Evolutionary conservation across 441 rosid species (phyloP).

Genomic region (Adansonia gregorii): DNA sequence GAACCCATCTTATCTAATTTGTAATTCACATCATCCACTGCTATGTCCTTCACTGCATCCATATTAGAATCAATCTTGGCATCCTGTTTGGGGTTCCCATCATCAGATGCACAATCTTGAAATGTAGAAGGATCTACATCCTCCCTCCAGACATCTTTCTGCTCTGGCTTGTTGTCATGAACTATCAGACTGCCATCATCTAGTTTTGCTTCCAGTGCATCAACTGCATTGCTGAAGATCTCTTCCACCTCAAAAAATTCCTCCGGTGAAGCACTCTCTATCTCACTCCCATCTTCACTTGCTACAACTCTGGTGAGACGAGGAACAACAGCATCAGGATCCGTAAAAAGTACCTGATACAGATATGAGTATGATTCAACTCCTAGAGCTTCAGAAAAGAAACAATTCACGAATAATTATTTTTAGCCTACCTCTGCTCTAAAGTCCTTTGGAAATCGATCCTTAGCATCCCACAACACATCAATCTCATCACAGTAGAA

Average conservation of each 20-base stretch:
- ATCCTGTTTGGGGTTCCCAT: constrained; percentile 55
- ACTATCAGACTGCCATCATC: constrained; percentile 41
- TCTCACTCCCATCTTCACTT: constrained; percentile 63
- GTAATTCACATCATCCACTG: constrained; percentile 90
- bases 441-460: constrained; percentile 70
- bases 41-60: constrained; percentile 84
- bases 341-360: constrained; percentile 89
- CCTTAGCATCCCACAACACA: constrained; percentile 81
- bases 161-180: constrained; percentile 40
- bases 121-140: constrained; percentile 66
- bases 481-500: constrained; percentile 81
- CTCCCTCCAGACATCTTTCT: constrained; percentile 68
- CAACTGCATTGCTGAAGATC: constrained; percentile 76
- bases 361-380: constrained; percentile 75
- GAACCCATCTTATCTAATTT: constrained; percentile 50
- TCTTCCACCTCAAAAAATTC: constrained; percentile 98
- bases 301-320: constrained; percentile 45
- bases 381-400: constrained; percentile 46
- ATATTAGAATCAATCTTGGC: constrained; percentile 41
- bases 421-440: constrained; percentile 77
- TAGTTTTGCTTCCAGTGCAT: constrained; percentile 60
- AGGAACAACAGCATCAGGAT: constrained; percentile 72
- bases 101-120: constrained; percentile 77
- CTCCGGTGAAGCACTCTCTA: constrained; percentile 76
- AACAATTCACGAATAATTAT: constrained; percentile 32